Percentiles rank a stretch among this genome's conserved stretches.
These are phyloP conservation scores for Cystoderma amianthinum DNA, from an alignment of 768 basidiomycete species.

Conservation along the genomic window DNA sequence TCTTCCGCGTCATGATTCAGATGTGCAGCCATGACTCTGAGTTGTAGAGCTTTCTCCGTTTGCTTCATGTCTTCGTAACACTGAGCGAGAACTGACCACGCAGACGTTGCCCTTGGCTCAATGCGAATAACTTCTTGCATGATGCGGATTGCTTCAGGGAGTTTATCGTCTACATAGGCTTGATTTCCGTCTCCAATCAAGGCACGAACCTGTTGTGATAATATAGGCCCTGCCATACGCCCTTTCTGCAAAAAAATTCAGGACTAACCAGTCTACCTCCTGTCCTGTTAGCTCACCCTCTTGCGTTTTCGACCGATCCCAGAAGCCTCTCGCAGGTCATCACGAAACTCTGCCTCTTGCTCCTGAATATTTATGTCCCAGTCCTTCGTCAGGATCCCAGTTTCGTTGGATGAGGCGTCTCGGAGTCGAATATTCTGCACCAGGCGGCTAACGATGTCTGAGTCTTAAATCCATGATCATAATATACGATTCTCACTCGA, in stretches of 20 bases:
- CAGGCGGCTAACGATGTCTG: conserved; percentile 42
- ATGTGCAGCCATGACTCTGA: conserved; percentile 88
- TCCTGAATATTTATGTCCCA: conserved; percentile 75
- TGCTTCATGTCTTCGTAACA: conserved; percentile 75
- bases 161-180: conserved; percentile 70
- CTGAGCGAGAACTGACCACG: conserved; percentile 86
- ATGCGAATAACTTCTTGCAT: conserved; percentile 93
- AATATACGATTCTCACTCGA: conserved; percentile 31
- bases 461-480: not conserved
- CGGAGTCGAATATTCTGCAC: conserved; percentile 56
- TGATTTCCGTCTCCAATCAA: conserved; percentile 85
- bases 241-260: conserved; percentile 26
- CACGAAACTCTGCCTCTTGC: conserved; percentile 60
- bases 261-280: not conserved
- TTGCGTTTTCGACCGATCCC: conserved; percentile 57
- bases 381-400: conserved; percentile 48
- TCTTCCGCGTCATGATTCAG: conserved; percentile 77
- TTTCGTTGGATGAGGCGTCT: conserved; percentile 32
- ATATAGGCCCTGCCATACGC: conserved; percentile 37
- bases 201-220: conserved; percentile 65
- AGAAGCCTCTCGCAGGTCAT: conserved; percentile 68
- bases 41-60: conserved; percentile 64
- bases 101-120: conserved; percentile 76
- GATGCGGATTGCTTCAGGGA: conserved; percentile 62
- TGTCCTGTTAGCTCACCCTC: conserved; percentile 26